Base-by-base conservation (phyloP, 257 asterid species). In the Knoxia roxburghii region DNA sequence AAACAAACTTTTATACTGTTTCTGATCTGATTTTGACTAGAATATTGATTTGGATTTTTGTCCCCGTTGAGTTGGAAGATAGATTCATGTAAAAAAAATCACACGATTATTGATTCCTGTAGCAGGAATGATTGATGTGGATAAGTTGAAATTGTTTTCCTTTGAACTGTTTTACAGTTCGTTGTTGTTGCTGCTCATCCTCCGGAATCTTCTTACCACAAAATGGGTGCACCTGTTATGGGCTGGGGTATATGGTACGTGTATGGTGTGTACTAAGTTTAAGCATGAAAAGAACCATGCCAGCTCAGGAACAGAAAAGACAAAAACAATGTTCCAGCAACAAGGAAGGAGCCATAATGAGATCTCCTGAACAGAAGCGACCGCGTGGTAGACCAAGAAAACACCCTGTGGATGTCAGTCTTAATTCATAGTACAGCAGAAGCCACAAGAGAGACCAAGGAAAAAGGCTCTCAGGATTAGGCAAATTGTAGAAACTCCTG, bases 121-220 rank as follows among this genome's bases (percentile, higher is more conserved):
- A 7, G n/a, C 39, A 27, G 10, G 41, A 12, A 17, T 41, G 24
- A 29, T 62, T 48, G 41, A 64, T 30, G 43, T 32, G 26, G 23
- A 20, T 48, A 12, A 46, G 6, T 26, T 8, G 26, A 12, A 26
- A 26, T 14, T 30, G 9, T 10, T 70, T 61, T 56, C 73, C 33
- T 65, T 65, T 62, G n/a, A 55, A 67, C 76, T 73, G 59, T 71
- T 41, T 68, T 40, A 77, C 72, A 94, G 99, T 90, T 90, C 75
- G 79, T 94, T 33, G 99, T 96, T 58, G 85, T 94, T 83, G 95
- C 97, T 65, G 80, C 95, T 57, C 92, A 94, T 77, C 96, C 99
- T 69, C 96, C 97, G 51, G 88, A 83, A 62, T 90, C 97, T 68
- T 80, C 86, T 60, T 87, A 87, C 77, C 95, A 88, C 85, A 89